phyloP scores from a whole-genome alignment of 2,329 filamentous ascomycete genomes.

The Daldinia sp. region DNA sequence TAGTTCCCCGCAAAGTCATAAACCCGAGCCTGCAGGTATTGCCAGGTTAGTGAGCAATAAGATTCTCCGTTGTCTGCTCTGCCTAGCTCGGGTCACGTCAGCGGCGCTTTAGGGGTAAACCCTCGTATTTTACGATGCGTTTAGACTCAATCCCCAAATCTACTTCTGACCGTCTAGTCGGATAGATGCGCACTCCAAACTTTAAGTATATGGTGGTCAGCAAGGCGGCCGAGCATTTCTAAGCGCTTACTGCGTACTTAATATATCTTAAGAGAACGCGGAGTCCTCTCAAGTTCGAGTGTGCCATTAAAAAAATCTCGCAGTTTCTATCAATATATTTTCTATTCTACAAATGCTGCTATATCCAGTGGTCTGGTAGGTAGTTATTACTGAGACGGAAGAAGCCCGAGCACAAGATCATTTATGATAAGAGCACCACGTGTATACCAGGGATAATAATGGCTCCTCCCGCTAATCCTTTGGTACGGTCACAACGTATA shows the following conservation, averaged over 20 bases:
- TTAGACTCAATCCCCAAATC: slow-evolving; percentile 26
- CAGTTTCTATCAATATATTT: neutral
- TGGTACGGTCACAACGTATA: neutral
- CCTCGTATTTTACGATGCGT: slow-evolving; percentile 8
- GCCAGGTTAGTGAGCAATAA: too few relatives aligned
- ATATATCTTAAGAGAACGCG: slow-evolving; percentile 18
- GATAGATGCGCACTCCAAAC: slow-evolving; percentile 23
- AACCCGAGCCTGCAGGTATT: slow-evolving; percentile 2
- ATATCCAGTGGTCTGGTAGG: slow-evolving; percentile 7
- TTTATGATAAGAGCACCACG: slow-evolving; percentile 1
- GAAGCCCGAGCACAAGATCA: slow-evolving; percentile 4
- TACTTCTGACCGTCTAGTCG: slow-evolving; percentile 32
- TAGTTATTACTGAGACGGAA: neutral
- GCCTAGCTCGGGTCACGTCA: slow-evolving; percentile 19
- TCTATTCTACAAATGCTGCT: too few relatives aligned
- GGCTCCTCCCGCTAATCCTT: slow-evolving; percentile 7
- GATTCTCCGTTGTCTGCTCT: neutral
- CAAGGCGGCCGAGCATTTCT: neutral
- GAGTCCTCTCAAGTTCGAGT: slow-evolving; percentile 24
- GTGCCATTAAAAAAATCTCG: neutral
- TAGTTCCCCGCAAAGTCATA: slow-evolving; percentile 7
- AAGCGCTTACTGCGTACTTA: neutral
- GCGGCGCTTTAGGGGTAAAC: slow-evolving; percentile 18
- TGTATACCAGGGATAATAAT: slow-evolving; percentile 16
- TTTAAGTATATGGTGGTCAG: slow-evolving; percentile 20